Evolutionary conservation across 352 stramenopile genomes (phyloP), one percentile per base, ranked within the genome.

Genomic region (Chrysophaeum taylorii): DNA sequence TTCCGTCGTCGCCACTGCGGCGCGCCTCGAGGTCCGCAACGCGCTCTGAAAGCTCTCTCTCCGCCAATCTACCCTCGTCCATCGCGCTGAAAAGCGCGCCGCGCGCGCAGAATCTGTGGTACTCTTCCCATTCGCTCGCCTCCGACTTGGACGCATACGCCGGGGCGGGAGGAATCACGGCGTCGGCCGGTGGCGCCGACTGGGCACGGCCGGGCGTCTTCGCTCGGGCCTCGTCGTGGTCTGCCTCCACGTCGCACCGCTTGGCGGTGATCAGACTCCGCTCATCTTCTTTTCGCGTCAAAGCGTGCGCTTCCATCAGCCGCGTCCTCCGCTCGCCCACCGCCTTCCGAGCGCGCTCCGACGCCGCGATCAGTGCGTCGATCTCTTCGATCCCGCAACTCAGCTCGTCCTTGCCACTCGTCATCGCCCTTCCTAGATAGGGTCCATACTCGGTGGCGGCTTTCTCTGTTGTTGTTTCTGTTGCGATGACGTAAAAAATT

Each of bases 31-130:
- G 18, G 12, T 25, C 33, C 2, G 57, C 31, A 2, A 66, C 12
- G 18, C 36, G 33, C 57, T 23, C 16, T 25, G 33, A 9, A 1
- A 43, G 2, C 1, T 23, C 57, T 1, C n/a, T 2, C 27, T 66
- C 57, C 12, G 35, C n/a, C 2, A 21, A 4, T 7, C 57, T 9
- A 2, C 57, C 57, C 1, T 18, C 12, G n/a, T 66, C 57, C 1
- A 66, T 31, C 33, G 57, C 57, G 18, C 7, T 37, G 35, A 66
- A 66, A 2, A 66, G 35, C 9, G 57, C 57, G 36, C 57, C 57
- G 33, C 57, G 57, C 33, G 57, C 57, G 57, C 57, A 66, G 57
- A 45, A 66, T 23, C 57, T 31, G 36, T 66, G 45, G 57, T 66
- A 66, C 33, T 66, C 57, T 31, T 66, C 57, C 57, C 57, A 66